A percentile compares a stretch with the other conserved stretches of the same genome.
Evolutionary conservation across 2,329 filamentous ascomycete genomes (phyloP).

Genomic region (Verruconis gallopava): DNA sequence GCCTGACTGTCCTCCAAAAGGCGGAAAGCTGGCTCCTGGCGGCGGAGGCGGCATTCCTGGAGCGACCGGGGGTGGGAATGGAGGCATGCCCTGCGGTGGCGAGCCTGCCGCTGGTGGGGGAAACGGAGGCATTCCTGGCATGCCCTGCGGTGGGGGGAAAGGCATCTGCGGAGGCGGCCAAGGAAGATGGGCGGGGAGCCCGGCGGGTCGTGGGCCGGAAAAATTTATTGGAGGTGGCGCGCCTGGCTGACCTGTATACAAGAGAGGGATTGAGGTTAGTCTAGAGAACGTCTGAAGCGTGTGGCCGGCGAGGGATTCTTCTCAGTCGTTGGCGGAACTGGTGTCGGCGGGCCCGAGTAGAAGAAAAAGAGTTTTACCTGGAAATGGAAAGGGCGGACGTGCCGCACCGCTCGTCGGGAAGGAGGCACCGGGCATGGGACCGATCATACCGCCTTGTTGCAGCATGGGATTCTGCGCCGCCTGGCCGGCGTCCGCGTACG

Average conservation of each 20-base stretch:
- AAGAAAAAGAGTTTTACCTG: conserved; percentile 33
- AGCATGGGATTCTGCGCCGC: conserved; percentile 76
- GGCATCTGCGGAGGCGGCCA: conserved; percentile 20
- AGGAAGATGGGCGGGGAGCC: conserved; percentile 7
- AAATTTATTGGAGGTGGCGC: conserved; percentile 18
- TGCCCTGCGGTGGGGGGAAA: conserved; percentile 17
- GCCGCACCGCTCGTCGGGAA: conserved; percentile 23
- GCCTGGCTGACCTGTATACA: conserved; percentile 23
- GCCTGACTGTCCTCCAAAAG: not conserved
- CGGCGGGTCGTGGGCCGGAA: conserved; percentile 18
- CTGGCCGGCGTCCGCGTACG: conserved; percentile 89
- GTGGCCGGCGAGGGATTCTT: conserved; percentile 9
- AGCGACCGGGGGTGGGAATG: conserved; percentile 14
- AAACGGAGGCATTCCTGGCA: conserved; percentile 17
- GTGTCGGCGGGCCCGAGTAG: conserved; percentile 12
- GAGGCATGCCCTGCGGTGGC: conserved; percentile 17
- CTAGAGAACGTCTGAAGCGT: conserved; percentile 7
- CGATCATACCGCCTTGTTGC: conserved; percentile 24
- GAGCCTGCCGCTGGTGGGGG: conserved; percentile 15
- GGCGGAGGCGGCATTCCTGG: conserved; percentile 19
- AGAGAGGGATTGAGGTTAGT: conserved; percentile 23
- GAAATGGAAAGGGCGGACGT: conserved; percentile 49
- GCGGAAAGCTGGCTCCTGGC: conserved; percentile 14
- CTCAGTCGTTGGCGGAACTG: not conserved
- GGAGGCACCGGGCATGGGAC: conserved; percentile 25